These are phyloP conservation scores for Solanum neorickii DNA, from an alignment of 257 asterid genomes.

Conservation along the genomic window DNA sequence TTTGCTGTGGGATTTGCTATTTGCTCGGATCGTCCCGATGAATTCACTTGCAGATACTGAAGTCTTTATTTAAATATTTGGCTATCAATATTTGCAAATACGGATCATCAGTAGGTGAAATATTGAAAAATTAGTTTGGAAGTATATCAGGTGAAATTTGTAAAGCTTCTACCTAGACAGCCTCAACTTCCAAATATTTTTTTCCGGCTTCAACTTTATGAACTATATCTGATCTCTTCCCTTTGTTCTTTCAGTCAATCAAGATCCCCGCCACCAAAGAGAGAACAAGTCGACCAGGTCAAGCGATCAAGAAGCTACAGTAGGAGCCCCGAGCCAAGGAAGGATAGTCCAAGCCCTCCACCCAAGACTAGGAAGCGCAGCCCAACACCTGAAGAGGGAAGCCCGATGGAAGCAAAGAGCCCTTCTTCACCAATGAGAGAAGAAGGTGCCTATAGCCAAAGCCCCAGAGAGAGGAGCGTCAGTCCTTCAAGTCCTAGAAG, in stretches of 20 bases:
- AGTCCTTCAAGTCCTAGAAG: conserved; percentile 37
- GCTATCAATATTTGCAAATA: background rate
- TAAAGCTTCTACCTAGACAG: background rate
- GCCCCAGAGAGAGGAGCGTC: conserved; percentile 49
- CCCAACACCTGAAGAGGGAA: conserved; percentile 43
- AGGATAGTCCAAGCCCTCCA: conserved; percentile 19
- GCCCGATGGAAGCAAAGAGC: conserved; percentile 29
- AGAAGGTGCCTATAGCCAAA: conserved; percentile 37
- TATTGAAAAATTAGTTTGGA: background rate
- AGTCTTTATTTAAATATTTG: background rate
- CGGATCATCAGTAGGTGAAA: background rate
- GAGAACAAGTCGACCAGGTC: conserved; percentile 40
- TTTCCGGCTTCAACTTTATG: background rate
- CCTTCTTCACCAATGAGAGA: conserved; percentile 32
- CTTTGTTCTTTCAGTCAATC: conserved; percentile 45
- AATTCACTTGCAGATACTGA: background rate
- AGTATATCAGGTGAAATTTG: background rate
- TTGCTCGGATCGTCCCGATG: background rate
- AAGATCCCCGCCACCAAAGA: conserved; percentile 69
- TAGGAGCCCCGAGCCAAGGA: conserved; percentile 38
- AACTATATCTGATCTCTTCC: background rate
- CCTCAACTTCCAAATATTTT: background rate
- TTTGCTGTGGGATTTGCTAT: background rate
- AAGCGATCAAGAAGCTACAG: conserved; percentile 52
- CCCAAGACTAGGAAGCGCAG: conserved; percentile 51